Conservation (phyloP, 306 rosid species). For the Quercus dentata region DNA sequence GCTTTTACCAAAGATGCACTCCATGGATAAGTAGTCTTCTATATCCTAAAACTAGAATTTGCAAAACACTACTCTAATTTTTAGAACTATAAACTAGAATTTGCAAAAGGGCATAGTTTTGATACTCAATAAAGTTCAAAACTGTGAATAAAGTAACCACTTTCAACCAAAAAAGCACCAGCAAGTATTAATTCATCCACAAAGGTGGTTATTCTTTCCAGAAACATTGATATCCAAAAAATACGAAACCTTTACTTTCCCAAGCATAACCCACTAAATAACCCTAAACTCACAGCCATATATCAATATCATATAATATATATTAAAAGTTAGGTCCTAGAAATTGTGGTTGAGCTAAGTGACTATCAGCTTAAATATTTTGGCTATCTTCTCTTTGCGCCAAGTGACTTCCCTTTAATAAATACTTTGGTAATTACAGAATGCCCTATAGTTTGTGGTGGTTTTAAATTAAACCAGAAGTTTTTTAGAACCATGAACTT, state of each 20-base stretch:
- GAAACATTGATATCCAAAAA: background rate
- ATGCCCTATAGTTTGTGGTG: too few species aligned
- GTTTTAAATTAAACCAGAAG: too few species aligned
- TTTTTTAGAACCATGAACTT: too few species aligned
- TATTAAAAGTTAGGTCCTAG: too few species aligned
- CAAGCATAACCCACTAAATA: background rate
- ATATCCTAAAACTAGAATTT: background rate
- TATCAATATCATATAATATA: background rate
- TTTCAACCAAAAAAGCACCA: background rate
- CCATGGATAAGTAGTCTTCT: background rate
- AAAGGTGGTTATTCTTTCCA: background rate
- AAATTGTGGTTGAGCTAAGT: too few species aligned
- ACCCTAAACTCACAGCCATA: background rate
- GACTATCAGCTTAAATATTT: too few species aligned
- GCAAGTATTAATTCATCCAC: background rate
- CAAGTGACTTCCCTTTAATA: too few species aligned
- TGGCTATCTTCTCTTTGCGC: too few species aligned
- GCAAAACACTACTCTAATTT: background rate
- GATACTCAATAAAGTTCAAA: background rate
- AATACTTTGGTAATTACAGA: too few species aligned
- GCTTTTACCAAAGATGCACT: background rate
- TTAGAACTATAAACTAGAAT: background rate
- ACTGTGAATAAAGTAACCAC: background rate
- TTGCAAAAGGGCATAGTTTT: background rate
- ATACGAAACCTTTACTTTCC: background rate